Percentiles rank a stretch among this genome's conserved stretches.
phyloP scores from a whole-genome alignment of 257 asterid species.

The Nicotiana obtusifolia region DNA sequence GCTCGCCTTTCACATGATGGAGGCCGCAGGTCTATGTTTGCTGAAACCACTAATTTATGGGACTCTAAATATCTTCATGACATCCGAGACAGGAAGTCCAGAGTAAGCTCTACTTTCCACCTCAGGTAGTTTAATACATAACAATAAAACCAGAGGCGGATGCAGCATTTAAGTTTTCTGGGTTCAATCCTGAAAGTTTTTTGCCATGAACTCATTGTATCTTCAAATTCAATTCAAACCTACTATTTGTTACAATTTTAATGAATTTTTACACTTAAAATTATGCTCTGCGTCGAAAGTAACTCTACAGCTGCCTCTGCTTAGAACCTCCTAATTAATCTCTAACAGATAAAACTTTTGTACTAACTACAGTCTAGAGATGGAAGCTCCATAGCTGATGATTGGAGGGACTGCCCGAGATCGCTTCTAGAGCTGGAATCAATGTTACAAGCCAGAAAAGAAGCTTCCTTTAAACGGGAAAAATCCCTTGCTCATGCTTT shows the following conservation, averaged over 20 bases:
- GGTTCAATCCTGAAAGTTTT: no score
- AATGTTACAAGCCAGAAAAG: conserved; percentile 60
- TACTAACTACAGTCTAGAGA: conserved; percentile 47
- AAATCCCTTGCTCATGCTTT: conserved; percentile 60
- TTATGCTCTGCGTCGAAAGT: no score
- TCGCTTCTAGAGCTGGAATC: conserved; percentile 75
- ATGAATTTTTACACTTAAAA: no score
- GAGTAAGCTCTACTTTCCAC: conserved; percentile 30
- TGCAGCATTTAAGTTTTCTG: no score
- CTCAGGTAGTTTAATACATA: background rate
- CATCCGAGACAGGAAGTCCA: conserved; percentile 48
- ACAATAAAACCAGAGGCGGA: no score
- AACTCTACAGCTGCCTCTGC: no score
- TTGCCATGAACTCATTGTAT: no score
- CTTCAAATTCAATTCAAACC: no score
- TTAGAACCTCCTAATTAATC: no score
- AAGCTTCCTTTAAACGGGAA: conserved; percentile 54
- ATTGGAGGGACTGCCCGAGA: conserved; percentile 69
- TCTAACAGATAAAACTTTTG: background rate
- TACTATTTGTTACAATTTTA: no score
- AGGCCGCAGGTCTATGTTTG: conserved; percentile 69
- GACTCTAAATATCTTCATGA: conserved; percentile 57
- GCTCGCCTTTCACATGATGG: conserved; percentile 74
- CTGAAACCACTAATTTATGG: conserved; percentile 57
- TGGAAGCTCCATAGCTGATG: conserved; percentile 53